Evolutionary conservation across 768 basidiomycete species (phyloP), one percentile per base, ranked within the genome.

Genomic region (Pleurotus cornucopiae): DNA sequence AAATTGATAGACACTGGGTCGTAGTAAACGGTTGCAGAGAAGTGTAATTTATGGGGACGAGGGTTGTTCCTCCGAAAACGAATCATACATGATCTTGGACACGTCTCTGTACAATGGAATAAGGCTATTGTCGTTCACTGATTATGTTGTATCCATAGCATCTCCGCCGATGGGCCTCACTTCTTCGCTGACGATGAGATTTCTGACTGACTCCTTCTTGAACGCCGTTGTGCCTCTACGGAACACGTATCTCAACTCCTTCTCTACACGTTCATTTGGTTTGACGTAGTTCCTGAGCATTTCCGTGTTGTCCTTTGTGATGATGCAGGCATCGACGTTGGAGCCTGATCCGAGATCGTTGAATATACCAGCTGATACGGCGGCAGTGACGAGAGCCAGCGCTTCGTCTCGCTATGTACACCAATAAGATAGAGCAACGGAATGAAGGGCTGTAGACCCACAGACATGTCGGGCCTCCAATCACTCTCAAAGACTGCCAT

Each of bases 311-410:
- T 79, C 74, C 46, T 88, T 86, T 3, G 92, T 94, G 73, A 99
- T 95, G 62, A 98, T 82, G 69, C 95, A 96, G 1, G 94, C 96
- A 69, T 99, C 97, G 64, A 98, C 84, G 68, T 99, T 98, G n/a
- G 92, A 94, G 43, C 97, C 97, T 0, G 96, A 98, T 3, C 97
- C 97, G 34, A 98, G 84, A 76, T 99, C 97, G 76, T 99, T 98
- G 83, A 97, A 98, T 67, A 99, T 95, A 81, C 97, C 97, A 2
- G 93, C 91, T 20, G 89, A 85, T 64, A 99, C 86, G 46, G 97
- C 95, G 39, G 84, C 79, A 56, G 88, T 84, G 37, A 98, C 94
- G 16, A 98, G 78, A 5, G 76, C 74, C 47, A 98, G 81, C 2
- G 94, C 96, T 21, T 89, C 87, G 41, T 83, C 81, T 39, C 90